Evolutionary conservation across 495 filamentous ascomycete species (phyloP).

Genomic region (Talaromyces nanjingensis): DNA sequence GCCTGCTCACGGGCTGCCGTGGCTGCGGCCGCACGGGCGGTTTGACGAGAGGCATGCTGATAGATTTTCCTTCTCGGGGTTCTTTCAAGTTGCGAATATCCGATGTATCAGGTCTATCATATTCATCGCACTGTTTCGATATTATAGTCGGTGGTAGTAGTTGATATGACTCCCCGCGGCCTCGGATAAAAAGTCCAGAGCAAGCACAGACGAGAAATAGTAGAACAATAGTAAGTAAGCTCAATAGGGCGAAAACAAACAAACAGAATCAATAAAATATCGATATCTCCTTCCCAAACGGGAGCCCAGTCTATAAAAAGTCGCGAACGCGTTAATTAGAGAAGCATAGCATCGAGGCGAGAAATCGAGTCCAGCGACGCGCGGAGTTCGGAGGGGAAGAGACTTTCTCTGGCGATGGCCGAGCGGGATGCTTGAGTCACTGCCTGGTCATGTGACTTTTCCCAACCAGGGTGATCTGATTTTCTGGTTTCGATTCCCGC

Average conservation of each 20-base stretch:
- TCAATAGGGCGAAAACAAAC: neutral
- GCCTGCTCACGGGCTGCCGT: slow-evolving; percentile 28
- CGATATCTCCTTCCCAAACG: neutral
- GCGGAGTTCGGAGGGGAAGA: neutral
- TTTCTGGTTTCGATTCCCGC: slow-evolving; percentile 3
- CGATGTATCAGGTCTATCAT: slow-evolving; percentile 5
- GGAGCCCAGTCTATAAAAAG: neutral
- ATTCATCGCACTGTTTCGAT: neutral
- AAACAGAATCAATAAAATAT: neutral
- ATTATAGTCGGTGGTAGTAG: neutral
- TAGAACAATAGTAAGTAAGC: neutral
- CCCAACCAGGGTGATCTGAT: neutral
- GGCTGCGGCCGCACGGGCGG: neutral
- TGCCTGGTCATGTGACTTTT: neutral
- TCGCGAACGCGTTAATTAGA: neutral
- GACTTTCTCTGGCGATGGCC: neutral
- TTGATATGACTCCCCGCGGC: neutral
- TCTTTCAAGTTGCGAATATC: neutral
- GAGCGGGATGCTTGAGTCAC: neutral
- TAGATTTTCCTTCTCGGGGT: neutral
- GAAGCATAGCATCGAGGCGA: neutral
- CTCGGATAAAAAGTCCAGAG: neutral
- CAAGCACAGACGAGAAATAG: neutral
- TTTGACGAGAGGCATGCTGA: slow-evolving; percentile 5
- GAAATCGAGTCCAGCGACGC: neutral